phyloP scores from a whole-genome alignment of 768 basidiomycete genomes.

The Trametes cinnabarina region DNA sequence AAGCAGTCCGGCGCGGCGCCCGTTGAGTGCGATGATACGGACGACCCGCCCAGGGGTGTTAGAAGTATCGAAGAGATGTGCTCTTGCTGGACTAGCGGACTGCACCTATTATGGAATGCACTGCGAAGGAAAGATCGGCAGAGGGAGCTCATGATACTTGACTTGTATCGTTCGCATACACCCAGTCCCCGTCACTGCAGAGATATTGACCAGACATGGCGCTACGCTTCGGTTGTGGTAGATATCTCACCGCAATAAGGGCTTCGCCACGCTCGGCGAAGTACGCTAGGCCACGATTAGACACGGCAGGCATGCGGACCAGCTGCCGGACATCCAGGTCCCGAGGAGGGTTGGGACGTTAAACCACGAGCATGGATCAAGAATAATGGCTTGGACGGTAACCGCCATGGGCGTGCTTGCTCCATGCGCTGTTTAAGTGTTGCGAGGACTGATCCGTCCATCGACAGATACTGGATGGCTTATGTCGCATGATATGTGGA shows the following conservation, averaged over 20 bases:
- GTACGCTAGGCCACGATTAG: background rate
- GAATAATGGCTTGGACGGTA: too few species aligned
- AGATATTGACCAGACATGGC: background rate
- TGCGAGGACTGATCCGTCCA: too few species aligned
- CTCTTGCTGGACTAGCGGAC: background rate
- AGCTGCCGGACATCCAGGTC: background rate
- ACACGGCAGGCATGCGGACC: constrained; percentile 8
- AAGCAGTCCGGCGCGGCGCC: background rate
- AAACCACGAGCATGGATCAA: background rate
- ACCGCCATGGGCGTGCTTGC: too few species aligned
- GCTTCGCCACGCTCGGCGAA: background rate
- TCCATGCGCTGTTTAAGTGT: too few species aligned
- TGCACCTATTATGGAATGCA: background rate
- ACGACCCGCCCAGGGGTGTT: background rate
- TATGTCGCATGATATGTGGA: too few species aligned
- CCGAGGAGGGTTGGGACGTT: background rate
- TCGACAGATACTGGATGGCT: too few species aligned
- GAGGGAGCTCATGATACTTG: background rate
- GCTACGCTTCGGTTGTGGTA: background rate
- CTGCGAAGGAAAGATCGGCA: background rate
- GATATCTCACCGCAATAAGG: background rate
- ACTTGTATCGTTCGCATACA: background rate
- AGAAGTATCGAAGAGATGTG: background rate
- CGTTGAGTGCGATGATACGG: background rate
- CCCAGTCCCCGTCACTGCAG: background rate